Evolutionary conservation across 345 rosid genomes (phyloP).

Genomic region (Lagerstroemia speciosa): DNA sequence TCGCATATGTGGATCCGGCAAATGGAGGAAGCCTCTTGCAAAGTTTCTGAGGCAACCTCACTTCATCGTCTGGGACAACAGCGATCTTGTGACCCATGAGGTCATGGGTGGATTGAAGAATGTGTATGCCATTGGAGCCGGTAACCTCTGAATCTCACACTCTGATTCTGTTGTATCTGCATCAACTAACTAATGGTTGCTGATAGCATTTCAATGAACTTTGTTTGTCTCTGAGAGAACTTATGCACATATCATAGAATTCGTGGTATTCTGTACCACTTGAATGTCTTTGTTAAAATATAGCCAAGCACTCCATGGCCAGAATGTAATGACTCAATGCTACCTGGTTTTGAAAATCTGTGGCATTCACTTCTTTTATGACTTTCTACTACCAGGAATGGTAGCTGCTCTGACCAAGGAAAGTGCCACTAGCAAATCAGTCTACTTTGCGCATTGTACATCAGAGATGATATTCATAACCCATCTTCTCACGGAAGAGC

Average conservation of each 20-base stretch:
- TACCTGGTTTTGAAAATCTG: too few relatives aligned
- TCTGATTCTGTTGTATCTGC: neutral
- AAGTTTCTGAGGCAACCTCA: slow-evolving; percentile 69
- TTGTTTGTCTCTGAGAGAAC: neutral
- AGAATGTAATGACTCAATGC: neutral
- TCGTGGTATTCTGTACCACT: neutral
- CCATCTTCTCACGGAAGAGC: slow-evolving; percentile 71
- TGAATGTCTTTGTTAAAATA: neutral
- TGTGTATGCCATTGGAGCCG: slow-evolving; percentile 86
- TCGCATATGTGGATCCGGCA: slow-evolving; percentile 64
- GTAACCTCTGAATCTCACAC: slow-evolving; percentile 23
- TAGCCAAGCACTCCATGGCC: neutral
- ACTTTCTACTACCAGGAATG: slow-evolving; percentile 45
- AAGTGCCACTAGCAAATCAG: slow-evolving; percentile 83
- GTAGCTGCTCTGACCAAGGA: slow-evolving; percentile 71
- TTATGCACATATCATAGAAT: neutral
- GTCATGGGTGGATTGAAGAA: slow-evolving; percentile 86
- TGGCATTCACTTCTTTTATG: neutral
- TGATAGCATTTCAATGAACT: neutral
- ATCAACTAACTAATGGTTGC: neutral
- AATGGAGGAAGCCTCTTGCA: slow-evolving; percentile 71
- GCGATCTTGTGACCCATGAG: slow-evolving; percentile 78
- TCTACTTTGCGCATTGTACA: slow-evolving; percentile 77
- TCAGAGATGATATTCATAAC: slow-evolving; percentile 86
- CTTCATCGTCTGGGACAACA: slow-evolving; percentile 75